Percentiles rank a stretch among this genome's conserved stretches.
Evolutionary conservation across 2,329 filamentous ascomycete species (phyloP).

Genomic region (Botrytis fragariae): DNA sequence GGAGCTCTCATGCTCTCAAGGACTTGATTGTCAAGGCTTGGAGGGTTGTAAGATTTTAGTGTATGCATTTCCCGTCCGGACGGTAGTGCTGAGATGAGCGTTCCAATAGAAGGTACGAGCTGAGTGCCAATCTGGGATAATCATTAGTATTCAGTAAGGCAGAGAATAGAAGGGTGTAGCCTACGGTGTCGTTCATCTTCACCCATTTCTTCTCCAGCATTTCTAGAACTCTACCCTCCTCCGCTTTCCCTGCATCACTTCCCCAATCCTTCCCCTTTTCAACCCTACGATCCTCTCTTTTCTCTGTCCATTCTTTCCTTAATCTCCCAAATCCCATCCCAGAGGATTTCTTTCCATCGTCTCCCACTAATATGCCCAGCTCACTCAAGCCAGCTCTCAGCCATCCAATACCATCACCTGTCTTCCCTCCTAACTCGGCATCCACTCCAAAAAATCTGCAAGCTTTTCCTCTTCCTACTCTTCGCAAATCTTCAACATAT

Average conservation of each 20-base stretch:
- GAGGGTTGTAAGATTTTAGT: slow-evolving; percentile 65
- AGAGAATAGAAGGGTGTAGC: slow-evolving; percentile 33
- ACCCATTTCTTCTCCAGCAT: slow-evolving; percentile 88
- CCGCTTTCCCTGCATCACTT: slow-evolving; percentile 76
- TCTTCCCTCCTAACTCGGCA: slow-evolving; percentile 77
- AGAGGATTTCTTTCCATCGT: slow-evolving; percentile 50
- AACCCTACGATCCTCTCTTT: slow-evolving; percentile 73
- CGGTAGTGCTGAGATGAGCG: slow-evolving; percentile 75
- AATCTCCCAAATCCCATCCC: slow-evolving; percentile 60
- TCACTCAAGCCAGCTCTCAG: slow-evolving; percentile 73
- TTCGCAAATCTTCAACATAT: slow-evolving; percentile 73
- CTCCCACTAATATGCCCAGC: slow-evolving; percentile 56
- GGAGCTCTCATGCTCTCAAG: slow-evolving; percentile 61
- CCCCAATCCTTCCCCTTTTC: slow-evolving; percentile 75
- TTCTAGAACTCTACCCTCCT: slow-evolving; percentile 81
- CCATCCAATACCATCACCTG: slow-evolving; percentile 85
- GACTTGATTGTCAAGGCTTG: slow-evolving; percentile 60
- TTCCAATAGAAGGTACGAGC: slow-evolving; percentile 65
- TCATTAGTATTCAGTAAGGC: slow-evolving; percentile 15
- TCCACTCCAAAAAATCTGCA: slow-evolving; percentile 90
- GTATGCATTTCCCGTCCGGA: slow-evolving; percentile 84
- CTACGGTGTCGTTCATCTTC: slow-evolving; percentile 87
- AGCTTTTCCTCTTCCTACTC: slow-evolving; percentile 76
- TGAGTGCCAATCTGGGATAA: slow-evolving; percentile 73
- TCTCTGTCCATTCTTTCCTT: slow-evolving; percentile 73